A percentile compares a stretch with the other conserved stretches of the same genome.
Evolutionary conservation across 192 early-diverging fungal genomes (phyloP).

Genomic region (Lunasporangiospora selenospora): DNA sequence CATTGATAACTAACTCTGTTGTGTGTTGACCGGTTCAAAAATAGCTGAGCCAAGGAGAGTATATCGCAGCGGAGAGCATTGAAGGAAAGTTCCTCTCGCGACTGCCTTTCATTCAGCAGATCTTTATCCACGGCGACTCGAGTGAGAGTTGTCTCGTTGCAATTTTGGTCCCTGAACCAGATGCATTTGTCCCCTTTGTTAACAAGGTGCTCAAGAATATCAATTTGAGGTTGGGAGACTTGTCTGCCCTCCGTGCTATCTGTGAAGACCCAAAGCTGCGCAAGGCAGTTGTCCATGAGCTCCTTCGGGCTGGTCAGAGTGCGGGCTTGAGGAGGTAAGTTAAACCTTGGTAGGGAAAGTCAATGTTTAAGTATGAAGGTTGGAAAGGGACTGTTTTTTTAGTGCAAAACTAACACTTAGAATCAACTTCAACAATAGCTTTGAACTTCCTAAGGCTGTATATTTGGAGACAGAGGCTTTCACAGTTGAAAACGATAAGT

Average conservation of each 20-base stretch:
- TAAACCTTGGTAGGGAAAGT: too few species aligned
- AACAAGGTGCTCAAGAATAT: conserved; percentile 50
- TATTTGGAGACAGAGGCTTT: conserved; percentile 71
- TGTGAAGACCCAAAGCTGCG: conserved; percentile 62
- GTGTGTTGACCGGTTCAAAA: neutral
- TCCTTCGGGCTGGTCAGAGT: conserved; percentile 60
- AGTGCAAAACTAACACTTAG: neutral
- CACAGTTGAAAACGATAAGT: conserved; percentile 70
- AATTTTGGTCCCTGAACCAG: conserved; percentile 77
- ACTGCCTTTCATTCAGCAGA: conserved; percentile 70
- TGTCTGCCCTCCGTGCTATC: conserved; percentile 51
- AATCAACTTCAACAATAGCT: conserved; percentile 27
- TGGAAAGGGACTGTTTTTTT: neutral
- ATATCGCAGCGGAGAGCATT: conserved; percentile 86
- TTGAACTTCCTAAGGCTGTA: conserved; percentile 75
- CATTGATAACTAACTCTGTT: conserved; percentile 49
- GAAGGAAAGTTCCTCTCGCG: conserved; percentile 68
- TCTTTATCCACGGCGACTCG: conserved; percentile 83
- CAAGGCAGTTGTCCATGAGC: conserved; percentile 53
- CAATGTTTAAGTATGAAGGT: neutral
- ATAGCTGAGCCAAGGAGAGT: conserved; percentile 61
- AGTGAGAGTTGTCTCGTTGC: conserved; percentile 75
- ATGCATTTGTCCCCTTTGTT: conserved; percentile 49
- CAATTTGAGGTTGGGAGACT: conserved; percentile 37
- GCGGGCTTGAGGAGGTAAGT: conserved; percentile 62